Evolutionary conservation across 192 early-diverging fungal species (phyloP).

Genomic region (Phycomyces blakesleeanus): DNA sequence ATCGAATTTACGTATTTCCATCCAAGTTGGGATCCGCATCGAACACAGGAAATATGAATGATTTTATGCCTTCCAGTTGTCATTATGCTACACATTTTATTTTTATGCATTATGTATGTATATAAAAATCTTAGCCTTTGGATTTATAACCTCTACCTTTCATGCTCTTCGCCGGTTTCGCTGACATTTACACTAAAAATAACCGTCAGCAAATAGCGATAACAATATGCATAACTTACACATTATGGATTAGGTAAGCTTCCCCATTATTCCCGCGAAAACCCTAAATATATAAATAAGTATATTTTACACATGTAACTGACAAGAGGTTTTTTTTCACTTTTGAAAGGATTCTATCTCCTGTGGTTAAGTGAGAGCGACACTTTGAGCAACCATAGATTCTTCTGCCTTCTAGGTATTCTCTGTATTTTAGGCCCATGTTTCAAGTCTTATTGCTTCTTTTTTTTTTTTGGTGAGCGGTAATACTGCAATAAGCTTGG

Average conservation of each 20-base stretch:
- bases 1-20: slow-evolving; percentile 58
- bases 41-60: slow-evolving; percentile 60
- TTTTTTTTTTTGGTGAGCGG: no score
- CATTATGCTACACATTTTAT: slow-evolving; percentile 62
- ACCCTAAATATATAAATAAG: slow-evolving; percentile 37
- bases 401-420: slow-evolving; percentile 32
- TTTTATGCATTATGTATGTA: slow-evolving; percentile 31
- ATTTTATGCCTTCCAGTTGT: slow-evolving; percentile 75
- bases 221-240: slow-evolving; percentile 34
- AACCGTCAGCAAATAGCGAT: neutral
- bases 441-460: no score
- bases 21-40: slow-evolving; percentile 47
- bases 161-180: neutral
- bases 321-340: slow-evolving; percentile 21
- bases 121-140: no score
- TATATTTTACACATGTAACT: no score
- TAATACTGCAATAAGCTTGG: no score
- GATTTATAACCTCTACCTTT: no score
- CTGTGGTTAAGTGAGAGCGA: slow-evolving; percentile 49
- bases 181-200: slow-evolving; percentile 4
- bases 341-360: slow-evolving; percentile 45
- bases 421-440: slow-evolving; percentile 53
- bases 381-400: slow-evolving; percentile 47
- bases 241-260: slow-evolving; percentile 63
- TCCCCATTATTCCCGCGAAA: slow-evolving; percentile 61